A percentile compares a stretch with the other conserved stretches of the same genome.
phyloP scores from a whole-genome alignment of 1,139 yeast genomes.

The Pichia sp. region DNA sequence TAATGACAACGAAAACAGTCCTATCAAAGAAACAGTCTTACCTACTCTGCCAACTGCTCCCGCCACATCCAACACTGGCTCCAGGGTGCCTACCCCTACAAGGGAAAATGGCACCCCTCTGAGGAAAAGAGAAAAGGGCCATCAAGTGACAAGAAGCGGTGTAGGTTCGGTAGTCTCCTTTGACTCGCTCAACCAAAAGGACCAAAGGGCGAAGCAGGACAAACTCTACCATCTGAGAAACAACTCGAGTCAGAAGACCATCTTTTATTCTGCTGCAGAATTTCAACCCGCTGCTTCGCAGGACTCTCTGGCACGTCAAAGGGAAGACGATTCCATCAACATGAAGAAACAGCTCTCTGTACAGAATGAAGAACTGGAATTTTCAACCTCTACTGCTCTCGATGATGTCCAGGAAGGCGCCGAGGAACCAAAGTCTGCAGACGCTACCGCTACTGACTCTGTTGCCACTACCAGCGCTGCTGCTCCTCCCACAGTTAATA shows the following conservation, averaged over 20 bases:
- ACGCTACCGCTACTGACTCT: neutral
- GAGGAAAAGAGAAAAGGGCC: neutral
- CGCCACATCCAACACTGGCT: neutral
- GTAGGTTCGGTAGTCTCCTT: conserved; percentile 15
- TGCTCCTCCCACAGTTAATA: neutral
- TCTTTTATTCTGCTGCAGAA: conserved; percentile 19
- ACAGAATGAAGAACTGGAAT: neutral
- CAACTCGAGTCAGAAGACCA: conserved; percentile 17
- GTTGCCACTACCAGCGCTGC: neutral
- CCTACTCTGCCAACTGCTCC: neutral
- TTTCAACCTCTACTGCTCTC: neutral
- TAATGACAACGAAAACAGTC: conserved; percentile 1
- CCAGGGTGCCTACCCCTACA: neutral
- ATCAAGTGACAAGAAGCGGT: conserved; percentile 4
- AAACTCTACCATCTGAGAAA: conserved; percentile 15
- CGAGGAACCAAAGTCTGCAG: neutral
- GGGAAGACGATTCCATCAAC: neutral
- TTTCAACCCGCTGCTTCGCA: conserved; percentile 5
- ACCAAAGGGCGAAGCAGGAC: conserved; percentile 4
- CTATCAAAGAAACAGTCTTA: neutral
- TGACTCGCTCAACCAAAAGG: conserved; percentile 9
- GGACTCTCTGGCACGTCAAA: neutral
- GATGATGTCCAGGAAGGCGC: neutral
- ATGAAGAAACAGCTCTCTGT: neutral
- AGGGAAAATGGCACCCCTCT: neutral